Evolutionary conservation across 2,329 filamentous ascomycete genomes (phyloP), one percentile per base, ranked within the genome.

Genomic region (Pseudogymnoascus sp.): DNA sequence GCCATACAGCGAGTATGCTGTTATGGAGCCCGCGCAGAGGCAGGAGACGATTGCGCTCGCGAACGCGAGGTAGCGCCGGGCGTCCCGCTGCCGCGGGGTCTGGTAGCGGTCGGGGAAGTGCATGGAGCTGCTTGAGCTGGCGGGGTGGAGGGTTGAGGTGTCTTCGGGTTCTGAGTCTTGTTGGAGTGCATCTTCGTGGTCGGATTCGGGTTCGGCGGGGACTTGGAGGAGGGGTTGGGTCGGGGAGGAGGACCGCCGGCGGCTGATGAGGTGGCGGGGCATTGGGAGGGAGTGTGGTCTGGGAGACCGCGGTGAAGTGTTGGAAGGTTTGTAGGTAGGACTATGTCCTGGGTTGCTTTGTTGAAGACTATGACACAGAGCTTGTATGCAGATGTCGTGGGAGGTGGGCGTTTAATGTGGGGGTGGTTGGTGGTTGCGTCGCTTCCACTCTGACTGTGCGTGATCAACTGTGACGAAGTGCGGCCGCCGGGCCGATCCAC

Each of bases 1-100:
- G 7, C 89, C 94, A 73, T 97, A 99, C 33, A 99, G 85, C 36
- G 92, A 96, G 78, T 94, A 99, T 58, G 92, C 89, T 59, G 91
- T 92, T 70, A 97, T 90, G 70, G 90, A 95, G 65, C 93, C 94
- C 31, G 92, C 93, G 73, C 90, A 94, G 33, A 97, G 82, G 12
- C 83, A 79, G 13, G 80, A 79, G 13, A 84, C 65, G 31, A 86
- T 79, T 29, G 84, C 80, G 21, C 78, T 77, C 29, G 79, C 66
- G 69, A 86, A 85, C 61, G 84, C 80, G 52, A 82, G 62, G 66
- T 72, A 72, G 62, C 71, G 67, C 10, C 62, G 66, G 8, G 70
- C 42, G 39, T 72, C 64, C 58, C 65, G 67, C 27, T 67, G 62
- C 58, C 63, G 55, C 0, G 55, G 31, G 0, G 15, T 59, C 6